phyloP scores from a whole-genome alignment of 768 basidiomycete genomes.

The Russula earlei region DNA sequence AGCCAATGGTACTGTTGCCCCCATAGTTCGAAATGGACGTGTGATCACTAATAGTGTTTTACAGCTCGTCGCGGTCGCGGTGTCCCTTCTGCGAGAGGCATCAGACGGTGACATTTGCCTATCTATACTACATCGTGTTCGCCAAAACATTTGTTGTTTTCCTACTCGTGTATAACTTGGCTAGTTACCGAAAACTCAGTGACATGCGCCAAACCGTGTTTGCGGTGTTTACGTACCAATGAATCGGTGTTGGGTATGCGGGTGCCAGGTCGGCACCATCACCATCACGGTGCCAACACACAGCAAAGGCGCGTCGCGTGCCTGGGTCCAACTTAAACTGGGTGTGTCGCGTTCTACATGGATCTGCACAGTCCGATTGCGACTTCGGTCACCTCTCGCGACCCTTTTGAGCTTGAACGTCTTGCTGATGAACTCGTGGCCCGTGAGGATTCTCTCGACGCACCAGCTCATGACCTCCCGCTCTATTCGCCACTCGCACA shows the following conservation, averaged over 20 bases:
- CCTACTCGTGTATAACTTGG: conserved; percentile 11
- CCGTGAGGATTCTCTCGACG: conserved; percentile 35
- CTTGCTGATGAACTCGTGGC: conserved; percentile 62
- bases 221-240: neutral
- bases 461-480: conserved; percentile 41
- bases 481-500: conserved; percentile 69
- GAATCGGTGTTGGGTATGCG: neutral
- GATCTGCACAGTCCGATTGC: conserved; percentile 4
- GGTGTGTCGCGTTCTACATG: neutral
- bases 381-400: conserved; percentile 23
- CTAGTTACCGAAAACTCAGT: conserved; percentile 1
- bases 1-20: conserved; percentile 59
- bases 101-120: conserved; percentile 51
- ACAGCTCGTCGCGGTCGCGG: conserved; percentile 84
- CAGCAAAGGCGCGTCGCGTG: neutral
- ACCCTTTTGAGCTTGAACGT: conserved; percentile 60
- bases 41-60: conserved; percentile 19
- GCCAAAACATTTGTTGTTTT: conserved; percentile 14
- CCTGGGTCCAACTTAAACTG: too few relatives aligned
- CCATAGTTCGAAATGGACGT: neutral
- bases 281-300: neutral
- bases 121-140: conserved; percentile 10
- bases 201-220: neutral
- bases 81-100: conserved; percentile 65
- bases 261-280: neutral